Percentiles rank a stretch among this genome's conserved stretches.
Evolutionary conservation across 371 early-diverging fungal genomes (phyloP).

Genomic region (Umbelopsis sp.): DNA sequence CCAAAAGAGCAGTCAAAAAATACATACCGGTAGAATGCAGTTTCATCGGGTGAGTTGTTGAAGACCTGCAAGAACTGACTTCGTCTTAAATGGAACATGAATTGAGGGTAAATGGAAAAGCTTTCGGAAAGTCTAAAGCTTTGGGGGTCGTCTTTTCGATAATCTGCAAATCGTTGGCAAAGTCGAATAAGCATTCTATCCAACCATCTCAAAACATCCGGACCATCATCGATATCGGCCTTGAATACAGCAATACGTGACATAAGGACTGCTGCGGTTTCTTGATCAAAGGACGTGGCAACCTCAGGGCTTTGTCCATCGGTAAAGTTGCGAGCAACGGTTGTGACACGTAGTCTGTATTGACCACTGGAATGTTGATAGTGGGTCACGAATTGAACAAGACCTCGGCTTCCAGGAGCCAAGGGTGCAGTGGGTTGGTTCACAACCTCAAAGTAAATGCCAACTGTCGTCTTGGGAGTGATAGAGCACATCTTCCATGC

Average conservation of each 20-base stretch:
- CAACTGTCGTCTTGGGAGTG: slow-evolving; percentile 85
- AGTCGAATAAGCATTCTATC: slow-evolving; percentile 99
- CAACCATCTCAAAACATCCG: slow-evolving; percentile 98
- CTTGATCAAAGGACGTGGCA: slow-evolving; percentile 96
- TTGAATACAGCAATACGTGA: slow-evolving; percentile 98
- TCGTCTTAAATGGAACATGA: slow-evolving; percentile 99
- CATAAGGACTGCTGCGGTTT: slow-evolving; percentile 98
- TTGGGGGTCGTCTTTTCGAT: slow-evolving; percentile 94
- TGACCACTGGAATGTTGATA: slow-evolving; percentile 96
- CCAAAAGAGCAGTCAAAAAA: neutral
- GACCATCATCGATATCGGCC: slow-evolving; percentile 97
- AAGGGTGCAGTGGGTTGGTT: slow-evolving; percentile 81
- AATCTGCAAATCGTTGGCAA: slow-evolving; percentile 97
- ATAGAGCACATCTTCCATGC: slow-evolving; percentile 95
- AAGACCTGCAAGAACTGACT: slow-evolving; percentile 99
- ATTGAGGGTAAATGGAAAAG: slow-evolving; percentile 99
- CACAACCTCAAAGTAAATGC: slow-evolving; percentile 95
- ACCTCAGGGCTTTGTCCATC: slow-evolving; percentile 91
- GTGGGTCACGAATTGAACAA: slow-evolving; percentile 94
- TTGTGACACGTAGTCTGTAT: slow-evolving; percentile 92
- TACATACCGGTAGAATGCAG: slow-evolving; percentile 88
- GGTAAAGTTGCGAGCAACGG: slow-evolving; percentile 92
- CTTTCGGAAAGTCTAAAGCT: slow-evolving; percentile 93
- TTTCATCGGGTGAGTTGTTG: slow-evolving; percentile 99
- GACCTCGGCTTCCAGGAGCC: slow-evolving; percentile 86